Base-by-base conservation (phyloP, 768 basidiomycete species). In the Boletus reticuloceps region DNA sequence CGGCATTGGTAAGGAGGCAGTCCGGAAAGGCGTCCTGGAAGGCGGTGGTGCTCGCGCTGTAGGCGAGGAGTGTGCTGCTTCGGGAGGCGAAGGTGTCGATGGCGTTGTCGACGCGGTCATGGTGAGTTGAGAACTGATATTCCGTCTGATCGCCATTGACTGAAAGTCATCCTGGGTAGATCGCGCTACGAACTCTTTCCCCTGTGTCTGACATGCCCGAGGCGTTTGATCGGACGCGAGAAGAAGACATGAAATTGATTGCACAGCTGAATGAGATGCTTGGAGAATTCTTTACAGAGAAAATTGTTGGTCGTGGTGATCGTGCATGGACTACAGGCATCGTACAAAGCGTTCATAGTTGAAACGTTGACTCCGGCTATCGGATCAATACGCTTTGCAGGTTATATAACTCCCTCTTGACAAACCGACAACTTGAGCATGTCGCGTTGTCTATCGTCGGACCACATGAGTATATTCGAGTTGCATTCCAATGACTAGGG, bases 1-100 rank as follows among this genome's bases (percentile, higher is more conserved):
- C 22, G 89, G 88, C 16, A 85, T 95, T 4, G 92, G 92, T 1
- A 86, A 90, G 62, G 90, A 92, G 58, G 91, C 91, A 11, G 83
- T 93, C 9, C 74, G 88, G 38, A 89, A 92, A 68, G 91, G 91
- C 1, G 74, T 94, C 12, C 79, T 94, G 3, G 89, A 90, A 58
- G 86, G 89, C 19, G 87, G 89, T 4, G 91, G 91, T 16, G 88
- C 88, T 7, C 83, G 81, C 50, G 81, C 88, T 6, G 81, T 93
- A 5, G 89, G 86, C 4, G 82, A 78, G 39, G 89, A 91, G 66
- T 85, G 81, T 58, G 69, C 74, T 32, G 68, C 65, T 2, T 60
- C 58, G 12, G 19, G 51, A 5, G 58, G 60, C 3, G 55, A 60
- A 1, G 72, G 71, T 8, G 80, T 80, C 47, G 71, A 75, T 14